These are phyloP conservation scores for Rutstroemia sp. DNA, from an alignment of 2,329 filamentous ascomycete genomes.

Conservation along the genomic window DNA sequence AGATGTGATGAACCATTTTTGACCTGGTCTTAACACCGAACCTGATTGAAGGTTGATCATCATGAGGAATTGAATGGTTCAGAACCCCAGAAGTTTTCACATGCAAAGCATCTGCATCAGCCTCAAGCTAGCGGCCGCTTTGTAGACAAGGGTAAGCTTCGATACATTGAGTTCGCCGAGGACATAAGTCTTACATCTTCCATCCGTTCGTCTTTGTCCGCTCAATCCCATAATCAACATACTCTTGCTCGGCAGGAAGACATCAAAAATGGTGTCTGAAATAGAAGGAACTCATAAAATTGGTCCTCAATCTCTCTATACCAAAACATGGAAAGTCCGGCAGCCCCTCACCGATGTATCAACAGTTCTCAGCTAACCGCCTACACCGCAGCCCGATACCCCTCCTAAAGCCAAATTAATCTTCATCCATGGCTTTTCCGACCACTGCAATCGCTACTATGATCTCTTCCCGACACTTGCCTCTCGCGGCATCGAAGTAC, in stretches of 20 bases:
- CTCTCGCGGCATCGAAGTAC: constrained; percentile 63
- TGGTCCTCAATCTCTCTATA: constrained; percentile 26
- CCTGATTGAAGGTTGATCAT: background rate
- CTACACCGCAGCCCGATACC: constrained; percentile 20
- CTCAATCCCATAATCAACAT: background rate
- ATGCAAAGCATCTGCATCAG: constrained; percentile 5
- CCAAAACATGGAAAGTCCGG: constrained; percentile 28
- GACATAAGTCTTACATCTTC: background rate
- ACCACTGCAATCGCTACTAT: constrained; percentile 73
- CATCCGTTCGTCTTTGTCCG: background rate
- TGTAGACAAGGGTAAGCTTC: background rate
- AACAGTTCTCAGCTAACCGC: background rate
- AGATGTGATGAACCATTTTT: background rate
- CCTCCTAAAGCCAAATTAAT: constrained; percentile 59
- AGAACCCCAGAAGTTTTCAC: constrained; percentile 6
- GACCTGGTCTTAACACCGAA: background rate
- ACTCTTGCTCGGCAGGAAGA: no score
- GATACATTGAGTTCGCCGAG: background rate
- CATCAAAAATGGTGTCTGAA: constrained; percentile 24
- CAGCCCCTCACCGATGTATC: background rate
- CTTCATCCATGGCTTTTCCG: constrained; percentile 85
- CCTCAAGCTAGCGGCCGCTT: constrained; percentile 8
- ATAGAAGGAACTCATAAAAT: constrained; percentile 27
- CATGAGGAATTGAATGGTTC: background rate
- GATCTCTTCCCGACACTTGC: constrained; percentile 66